Evolutionary conservation across 108 stramenopile species (phyloP).

Genomic region (Fistulifera solaris): DNA sequence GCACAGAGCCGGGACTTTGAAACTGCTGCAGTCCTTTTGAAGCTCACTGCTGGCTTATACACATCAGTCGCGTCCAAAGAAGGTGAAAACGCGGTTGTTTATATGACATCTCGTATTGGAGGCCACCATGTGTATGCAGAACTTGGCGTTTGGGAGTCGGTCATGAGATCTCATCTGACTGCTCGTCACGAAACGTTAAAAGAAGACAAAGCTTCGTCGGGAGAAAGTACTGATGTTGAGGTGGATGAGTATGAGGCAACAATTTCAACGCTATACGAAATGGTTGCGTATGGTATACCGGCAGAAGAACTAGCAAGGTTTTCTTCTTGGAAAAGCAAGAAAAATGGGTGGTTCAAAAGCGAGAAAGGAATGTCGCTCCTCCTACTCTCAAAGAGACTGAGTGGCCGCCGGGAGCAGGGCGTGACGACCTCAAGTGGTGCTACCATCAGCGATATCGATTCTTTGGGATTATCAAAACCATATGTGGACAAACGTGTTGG

Average conservation of each 20-base stretch:
- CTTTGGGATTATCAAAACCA: slow-evolving; percentile 11
- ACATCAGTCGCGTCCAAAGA: slow-evolving; percentile 16
- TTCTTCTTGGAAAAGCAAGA: slow-evolving; percentile 51
- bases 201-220: slow-evolving; percentile 15
- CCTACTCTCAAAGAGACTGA: slow-evolving; percentile 61
- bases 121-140: slow-evolving; percentile 76
- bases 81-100: slow-evolving; percentile 21
- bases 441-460: slow-evolving; percentile 31
- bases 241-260: slow-evolving; percentile 66
- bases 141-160: slow-evolving; percentile 68
- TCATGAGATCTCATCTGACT: slow-evolving; percentile 49
- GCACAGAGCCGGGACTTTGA: slow-evolving; percentile 67
- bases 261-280: slow-evolving; percentile 82
- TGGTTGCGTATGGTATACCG: slow-evolving; percentile 78
- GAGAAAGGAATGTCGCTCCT: slow-evolving; percentile 69
- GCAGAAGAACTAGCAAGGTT: slow-evolving; percentile 75
- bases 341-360: slow-evolving; percentile 57
- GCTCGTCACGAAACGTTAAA: slow-evolving; percentile 9
- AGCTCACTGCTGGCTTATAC: slow-evolving; percentile 68
- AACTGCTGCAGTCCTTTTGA: slow-evolving; percentile 61
- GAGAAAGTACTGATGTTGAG: slow-evolving; percentile 27
- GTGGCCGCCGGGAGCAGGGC: slow-evolving; percentile 59
- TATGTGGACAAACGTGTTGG: neutral
- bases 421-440: slow-evolving; percentile 23
- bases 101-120: slow-evolving; percentile 69